Evolutionary conservation across 2,329 filamentous ascomycete species (phyloP).

Genomic region (Cytospora paraplurivora): DNA sequence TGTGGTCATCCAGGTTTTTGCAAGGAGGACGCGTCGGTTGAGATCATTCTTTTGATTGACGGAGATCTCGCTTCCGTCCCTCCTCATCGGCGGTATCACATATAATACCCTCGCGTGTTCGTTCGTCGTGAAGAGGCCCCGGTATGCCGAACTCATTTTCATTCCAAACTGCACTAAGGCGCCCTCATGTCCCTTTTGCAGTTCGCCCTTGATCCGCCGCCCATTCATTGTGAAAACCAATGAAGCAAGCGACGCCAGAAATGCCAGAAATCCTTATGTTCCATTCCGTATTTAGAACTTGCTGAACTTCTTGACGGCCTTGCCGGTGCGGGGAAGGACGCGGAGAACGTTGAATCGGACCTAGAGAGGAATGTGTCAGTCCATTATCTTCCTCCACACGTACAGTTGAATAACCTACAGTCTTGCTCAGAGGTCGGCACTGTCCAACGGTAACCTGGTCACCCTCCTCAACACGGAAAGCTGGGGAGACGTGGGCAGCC

Average conservation of each 20-base stretch:
- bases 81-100: constrained; percentile 26
- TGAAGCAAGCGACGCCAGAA: constrained; percentile 41
- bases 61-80: constrained; percentile 25
- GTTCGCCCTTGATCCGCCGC: constrained; percentile 37
- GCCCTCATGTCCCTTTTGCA: constrained; percentile 37
- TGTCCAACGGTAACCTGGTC: constrained; percentile 99
- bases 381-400: constrained; percentile 17
- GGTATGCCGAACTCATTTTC: constrained; percentile 32
- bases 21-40: constrained; percentile 12
- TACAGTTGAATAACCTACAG: constrained; percentile 66
- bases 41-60: constrained; percentile 28
- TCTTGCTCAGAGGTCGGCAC: constrained; percentile 99
- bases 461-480: constrained; percentile 99
- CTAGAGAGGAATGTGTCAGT: constrained; percentile 47
- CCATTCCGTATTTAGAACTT: constrained; percentile 79
- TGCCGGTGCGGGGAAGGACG: constrained; percentile 95
- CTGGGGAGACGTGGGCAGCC: constrained; percentile 96
- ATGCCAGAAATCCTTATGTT: constrained; percentile 35
- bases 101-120: constrained; percentile 26
- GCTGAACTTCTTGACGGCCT: constrained; percentile 95
- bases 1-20: background rate
- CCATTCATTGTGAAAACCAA: constrained; percentile 39
- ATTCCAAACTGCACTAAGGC: constrained; percentile 40
- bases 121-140: constrained; percentile 27
- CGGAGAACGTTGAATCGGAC: constrained; percentile 99